Percentiles rank a stretch among this genome's conserved stretches.
Evolutionary conservation across 2,329 filamentous ascomycete genomes (phyloP).

Genomic region (Clonostachys chloroleuca): DNA sequence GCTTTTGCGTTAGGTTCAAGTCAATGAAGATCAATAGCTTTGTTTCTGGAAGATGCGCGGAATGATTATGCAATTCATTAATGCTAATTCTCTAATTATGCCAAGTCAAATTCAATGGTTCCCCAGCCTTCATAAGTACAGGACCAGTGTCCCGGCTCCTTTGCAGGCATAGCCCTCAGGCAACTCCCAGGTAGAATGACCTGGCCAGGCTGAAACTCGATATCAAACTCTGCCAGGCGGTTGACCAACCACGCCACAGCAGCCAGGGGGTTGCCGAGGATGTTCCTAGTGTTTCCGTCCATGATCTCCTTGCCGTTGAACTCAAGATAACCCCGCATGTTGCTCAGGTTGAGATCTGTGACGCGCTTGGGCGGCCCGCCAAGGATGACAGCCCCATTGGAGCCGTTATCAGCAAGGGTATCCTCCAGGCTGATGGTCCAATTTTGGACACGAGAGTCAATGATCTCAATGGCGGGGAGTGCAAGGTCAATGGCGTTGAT

Average conservation of each 20-base stretch:
- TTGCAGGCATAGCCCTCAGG: slow-evolving; percentile 14
- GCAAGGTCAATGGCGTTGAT: slow-evolving; percentile 18
- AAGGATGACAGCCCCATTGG: slow-evolving; percentile 14
- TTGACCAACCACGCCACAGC: slow-evolving; percentile 17
- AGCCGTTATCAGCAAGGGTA: slow-evolving; percentile 17
- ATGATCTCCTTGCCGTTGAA: slow-evolving; percentile 15
- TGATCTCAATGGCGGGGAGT: slow-evolving; percentile 18
- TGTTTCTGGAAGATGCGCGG: too few relatives aligned
- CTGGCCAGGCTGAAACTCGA: slow-evolving; percentile 13
- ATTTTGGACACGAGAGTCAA: slow-evolving; percentile 14
- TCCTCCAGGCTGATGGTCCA: slow-evolving; percentile 16
- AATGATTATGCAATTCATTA: background rate
- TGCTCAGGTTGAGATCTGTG: slow-evolving; percentile 12
- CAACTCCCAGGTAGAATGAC: slow-evolving; percentile 16
- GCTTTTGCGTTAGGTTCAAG: too few relatives aligned
- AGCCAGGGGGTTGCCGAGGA: slow-evolving; percentile 14
- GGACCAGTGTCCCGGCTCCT: slow-evolving; percentile 10
- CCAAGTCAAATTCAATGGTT: slow-evolving; percentile 14
- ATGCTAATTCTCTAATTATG: slow-evolving; percentile 1
- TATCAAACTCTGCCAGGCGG: slow-evolving; percentile 11
- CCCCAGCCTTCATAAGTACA: slow-evolving; percentile 15
- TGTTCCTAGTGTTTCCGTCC: slow-evolving; percentile 15
- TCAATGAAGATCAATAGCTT: too few relatives aligned
- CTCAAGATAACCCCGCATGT: slow-evolving; percentile 10
- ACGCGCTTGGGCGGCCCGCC: slow-evolving; percentile 13